These are phyloP conservation scores for Ilex aquifolium DNA, from an alignment of 257 asterid species.

Conservation along the genomic window DNA sequence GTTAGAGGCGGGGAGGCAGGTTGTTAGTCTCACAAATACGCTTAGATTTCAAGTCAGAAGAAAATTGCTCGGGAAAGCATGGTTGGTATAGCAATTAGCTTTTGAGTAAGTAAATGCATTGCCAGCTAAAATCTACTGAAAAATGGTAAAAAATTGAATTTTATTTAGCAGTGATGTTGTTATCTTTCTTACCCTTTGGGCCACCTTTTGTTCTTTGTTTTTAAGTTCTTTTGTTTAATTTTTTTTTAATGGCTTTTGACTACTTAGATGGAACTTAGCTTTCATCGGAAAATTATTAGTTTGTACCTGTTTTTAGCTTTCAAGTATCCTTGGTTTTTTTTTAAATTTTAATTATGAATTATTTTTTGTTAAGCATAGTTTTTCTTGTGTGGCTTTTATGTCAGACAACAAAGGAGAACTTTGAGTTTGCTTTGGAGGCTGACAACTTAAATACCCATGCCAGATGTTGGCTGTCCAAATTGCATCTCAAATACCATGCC, in stretches of 20 bases:
- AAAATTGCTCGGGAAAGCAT: no score
- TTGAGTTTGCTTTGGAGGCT: conserved; percentile 93
- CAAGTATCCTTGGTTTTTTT: background rate
- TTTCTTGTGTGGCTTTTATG: conserved; percentile 19
- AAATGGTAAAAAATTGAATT: no score
- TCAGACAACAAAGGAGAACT: conserved; percentile 81
- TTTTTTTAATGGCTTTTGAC: background rate
- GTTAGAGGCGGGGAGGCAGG: no score
- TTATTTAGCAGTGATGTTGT: no score
- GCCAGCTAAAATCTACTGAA: no score
- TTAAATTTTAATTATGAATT: background rate
- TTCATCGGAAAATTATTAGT: background rate
- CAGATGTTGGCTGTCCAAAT: conserved; percentile 83
- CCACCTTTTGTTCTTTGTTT: no score
- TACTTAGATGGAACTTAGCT: background rate
- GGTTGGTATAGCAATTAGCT: no score
- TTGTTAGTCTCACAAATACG: no score
- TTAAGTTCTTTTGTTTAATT: background rate
- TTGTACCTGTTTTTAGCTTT: background rate
- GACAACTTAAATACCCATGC: conserved; percentile 87
- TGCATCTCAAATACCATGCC: conserved; percentile 83
- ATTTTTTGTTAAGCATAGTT: conserved; percentile 5
- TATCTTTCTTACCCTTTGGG: no score
- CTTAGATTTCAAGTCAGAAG: no score
- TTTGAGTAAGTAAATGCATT: no score